These are phyloP conservation scores for Erythrobasidium hasegawianum DNA, from an alignment of 1,284 basidiomycete species.

Conservation along the genomic window DNA sequence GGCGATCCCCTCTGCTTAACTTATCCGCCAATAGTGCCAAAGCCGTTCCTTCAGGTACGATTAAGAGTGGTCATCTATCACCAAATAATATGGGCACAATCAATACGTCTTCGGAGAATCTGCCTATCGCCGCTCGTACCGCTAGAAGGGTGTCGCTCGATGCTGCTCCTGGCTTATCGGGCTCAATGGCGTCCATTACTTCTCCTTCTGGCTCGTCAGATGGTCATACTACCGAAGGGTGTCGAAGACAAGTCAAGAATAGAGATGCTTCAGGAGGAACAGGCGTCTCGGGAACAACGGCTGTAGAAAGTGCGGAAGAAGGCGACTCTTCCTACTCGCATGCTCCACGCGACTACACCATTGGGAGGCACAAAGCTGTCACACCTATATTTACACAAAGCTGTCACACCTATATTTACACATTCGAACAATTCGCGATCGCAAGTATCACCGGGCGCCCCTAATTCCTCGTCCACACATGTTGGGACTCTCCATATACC, in stretches of 20 bases:
- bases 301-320: slow-evolving; percentile 26
- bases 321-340: slow-evolving; percentile 1
- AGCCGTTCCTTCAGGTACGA: not conserved
- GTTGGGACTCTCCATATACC: slow-evolving; percentile 3
- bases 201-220: not conserved
- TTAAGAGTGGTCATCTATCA: not conserved
- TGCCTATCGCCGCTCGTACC: slow-evolving; percentile 89
- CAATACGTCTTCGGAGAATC: slow-evolving; percentile 55
- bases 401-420: not conserved
- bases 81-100: not conserved
- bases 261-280: slow-evolving; percentile 28
- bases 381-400: slow-evolving; percentile 2
- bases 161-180: not conserved
- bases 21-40: slow-evolving; percentile 46
- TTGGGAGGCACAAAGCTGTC: not conserved
- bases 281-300: slow-evolving; percentile 17
- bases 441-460: not conserved
- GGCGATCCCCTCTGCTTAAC: slow-evolving; percentile 48
- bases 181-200: not conserved
- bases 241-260: not conserved
- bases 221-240: not conserved
- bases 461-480: not conserved
- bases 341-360: not conserved
- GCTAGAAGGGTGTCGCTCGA: slow-evolving; percentile 30
- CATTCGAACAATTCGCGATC: not conserved